Evolutionary conservation across 768 basidiomycete genomes (phyloP), one percentile per base, ranked within the genome.

Genomic region (Agaricus blazei): DNA sequence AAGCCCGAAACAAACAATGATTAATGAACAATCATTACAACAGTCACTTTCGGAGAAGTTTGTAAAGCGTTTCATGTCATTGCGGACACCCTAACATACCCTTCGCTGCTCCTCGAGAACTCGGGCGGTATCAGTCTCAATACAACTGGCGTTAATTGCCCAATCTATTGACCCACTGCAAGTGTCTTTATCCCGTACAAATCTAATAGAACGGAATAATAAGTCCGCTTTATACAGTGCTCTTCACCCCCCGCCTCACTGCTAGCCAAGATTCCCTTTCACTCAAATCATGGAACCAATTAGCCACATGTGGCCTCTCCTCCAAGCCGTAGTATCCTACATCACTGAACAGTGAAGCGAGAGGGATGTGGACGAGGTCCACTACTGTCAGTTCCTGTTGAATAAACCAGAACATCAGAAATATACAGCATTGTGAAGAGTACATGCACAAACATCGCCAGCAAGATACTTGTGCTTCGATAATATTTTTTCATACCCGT

Each of bases 401-500:
- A 38, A 14, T 1, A 14, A 36, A 15, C 12, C 44, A 49, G 24
- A 23, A 24, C 24, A 45, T 34, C 7, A 24, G 5, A 2, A 26
- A 15, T 29, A 23, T 31, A 14, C 34, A 2, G 44, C 23, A 24
- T 2, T 26, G 24, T 9, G 14, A 23, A 1, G 41, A 27, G 4
- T 4, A 6, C 9, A 3, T 19, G 19, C 19, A 26, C 40, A 34
- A 53, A 67, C 76, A 52, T 80, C 69, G 2, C 80, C 79, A 7
- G 72, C 74, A 36, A 80, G 63, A 60, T 79, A 81, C 51, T 68
- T 70, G 56, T 72, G 71, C 63, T 76, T 80, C n/a, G 68, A 60
- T 28, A 83, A 67, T 44, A 82, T 73, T 14, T 60, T 54, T 50
- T 82, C 80, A 63, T 80, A 81, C 1, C 64, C 77, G 27, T 71